Conservation (phyloP, 78 protist species). For the Dictyostelium capitatum region DNA sequence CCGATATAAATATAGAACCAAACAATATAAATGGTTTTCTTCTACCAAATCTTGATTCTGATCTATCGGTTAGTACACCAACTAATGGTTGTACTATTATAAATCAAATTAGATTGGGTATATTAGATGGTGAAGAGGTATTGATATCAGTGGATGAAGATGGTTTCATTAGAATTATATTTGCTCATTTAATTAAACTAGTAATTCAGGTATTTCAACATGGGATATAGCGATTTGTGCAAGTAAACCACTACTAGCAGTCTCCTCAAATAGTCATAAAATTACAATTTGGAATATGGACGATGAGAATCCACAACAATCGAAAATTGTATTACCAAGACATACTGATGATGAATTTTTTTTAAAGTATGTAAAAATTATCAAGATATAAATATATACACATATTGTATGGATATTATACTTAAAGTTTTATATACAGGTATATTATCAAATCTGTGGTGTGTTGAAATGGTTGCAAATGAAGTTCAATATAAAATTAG, state of each 20-base stretch:
- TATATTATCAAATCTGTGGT: no score
- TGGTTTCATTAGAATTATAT: slow-evolving; percentile 46
- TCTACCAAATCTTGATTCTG: slow-evolving; percentile 79
- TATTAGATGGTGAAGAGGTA: slow-evolving; percentile 45
- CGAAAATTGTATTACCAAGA: slow-evolving; percentile 6
- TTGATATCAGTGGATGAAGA: slow-evolving; percentile 59
- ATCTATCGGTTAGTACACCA: slow-evolving; percentile 82
- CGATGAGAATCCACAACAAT: slow-evolving; percentile 18
- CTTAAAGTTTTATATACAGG: no score
- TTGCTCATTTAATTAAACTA: no score
- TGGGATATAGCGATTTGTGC: slow-evolving; percentile 71
- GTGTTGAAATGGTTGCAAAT: no score
- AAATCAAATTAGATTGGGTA: slow-evolving; percentile 59
- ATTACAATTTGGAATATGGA: slow-evolving; percentile 43
- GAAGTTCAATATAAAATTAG: no score
- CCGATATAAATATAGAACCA: slow-evolving; percentile 77
- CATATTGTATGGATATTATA: no score
- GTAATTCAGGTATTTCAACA: slow-evolving; percentile 28
- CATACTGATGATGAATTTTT: no score
- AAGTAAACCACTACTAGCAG: slow-evolving; percentile 61
- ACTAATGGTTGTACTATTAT: slow-evolving; percentile 84
- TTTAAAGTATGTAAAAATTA: no score
- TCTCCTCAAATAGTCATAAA: slow-evolving; percentile 28
- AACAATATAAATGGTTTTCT: slow-evolving; percentile 80
- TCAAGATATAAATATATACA: no score